Evolutionary conservation across 345 rosid genomes (phyloP), one percentile per base, ranked within the genome.

Genomic region (Brassica nigra): DNA sequence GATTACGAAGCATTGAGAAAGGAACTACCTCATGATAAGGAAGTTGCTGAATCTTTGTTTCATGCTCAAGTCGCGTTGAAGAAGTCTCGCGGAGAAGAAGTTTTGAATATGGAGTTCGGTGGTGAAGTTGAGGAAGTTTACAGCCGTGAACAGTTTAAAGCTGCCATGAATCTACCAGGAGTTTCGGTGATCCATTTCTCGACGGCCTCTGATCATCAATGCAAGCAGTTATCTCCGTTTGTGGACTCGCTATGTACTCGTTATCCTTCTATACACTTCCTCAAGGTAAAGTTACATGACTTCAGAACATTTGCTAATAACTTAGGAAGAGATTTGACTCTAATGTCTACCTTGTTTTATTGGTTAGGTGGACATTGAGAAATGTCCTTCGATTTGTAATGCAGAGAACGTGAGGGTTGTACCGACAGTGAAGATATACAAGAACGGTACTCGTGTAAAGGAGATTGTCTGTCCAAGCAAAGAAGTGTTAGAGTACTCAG

Each of bases 41-140:
- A 88, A 76, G 91, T 93, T 77, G 98, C 99, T 2, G 98, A 93
- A 75, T 87, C 92, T 79, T 86, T 93, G 55, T 95, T 93, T 79
- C 97, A 95, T 72, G 90, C 98, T 18, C 98, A 91, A 88, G 95
- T 95, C 44, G 90, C 98, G 14, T 80, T 95, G 84, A 95, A 90
- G 87, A 95, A 93, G 83, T 95, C 97, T 66, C 97, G 91, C 0
- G 99, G 99, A 59, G 99, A 93, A 82, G 98, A 93, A 76, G 98
- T 95, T 55, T 71, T 85, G 70, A 95, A 95, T 81, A 83, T 95
- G 97, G 91, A 90, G 84, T 95, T 95, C 77, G 99, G 99, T 16
- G 98, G 99, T n/a, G 98, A 91, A 82, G 99, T 95, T 52, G 99
- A 91, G 83, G 86, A 88, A 83, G 84, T 89, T 28, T 78, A 78